Base-by-base conservation (phyloP, 805 yeast species). In the Pichia insulana region DNA sequence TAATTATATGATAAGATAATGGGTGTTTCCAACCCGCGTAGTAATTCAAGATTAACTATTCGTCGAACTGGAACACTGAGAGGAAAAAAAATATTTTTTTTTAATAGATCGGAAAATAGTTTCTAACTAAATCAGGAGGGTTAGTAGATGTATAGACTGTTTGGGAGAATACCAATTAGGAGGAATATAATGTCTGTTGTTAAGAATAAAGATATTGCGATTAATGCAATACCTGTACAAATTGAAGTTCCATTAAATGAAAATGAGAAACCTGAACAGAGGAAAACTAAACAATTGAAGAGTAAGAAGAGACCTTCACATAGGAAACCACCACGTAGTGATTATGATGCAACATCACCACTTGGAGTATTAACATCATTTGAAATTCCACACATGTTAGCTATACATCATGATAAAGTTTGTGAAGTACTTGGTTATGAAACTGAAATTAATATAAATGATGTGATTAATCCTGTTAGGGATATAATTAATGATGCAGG, bases 311-410 rank as follows among this genome's bases (percentile, higher is more conserved):
- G 76, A 56, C 76, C 75, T 54, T 82, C 79, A 54, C 77, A 74
- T 57, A 65, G 73, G 27, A 80, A 80, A 51, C 73, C 71, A 8
- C 49, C 51, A 17, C 34, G 43, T 18, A 30, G 41, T 4, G 35
- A 39, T 18, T 34, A 20, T 33, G 97, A 88, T 46, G 73, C 82
- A 27, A 84, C 94, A 0, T 74, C 92, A 1, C 86, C 95, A 7
- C 63, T 78, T 31, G 97, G 97, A 7, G 83, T 86, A 7, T 68
- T 90, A 34, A 39, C 58, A 28, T 74, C 78, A 48, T 68, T 68
- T 47, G 96, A 89, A 58, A 84, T 89, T 44, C 70, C 74, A 28
- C 78, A 74, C 38, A 53, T 88, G 10, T 57, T 81, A 20, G 48
- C 56, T 31, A 64, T 67, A 25, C 54, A 70, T 39, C 56, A 60